Evolutionary conservation across 192 early-diverging fungal genomes (phyloP).

Genomic region (Coemansia biformis): DNA sequence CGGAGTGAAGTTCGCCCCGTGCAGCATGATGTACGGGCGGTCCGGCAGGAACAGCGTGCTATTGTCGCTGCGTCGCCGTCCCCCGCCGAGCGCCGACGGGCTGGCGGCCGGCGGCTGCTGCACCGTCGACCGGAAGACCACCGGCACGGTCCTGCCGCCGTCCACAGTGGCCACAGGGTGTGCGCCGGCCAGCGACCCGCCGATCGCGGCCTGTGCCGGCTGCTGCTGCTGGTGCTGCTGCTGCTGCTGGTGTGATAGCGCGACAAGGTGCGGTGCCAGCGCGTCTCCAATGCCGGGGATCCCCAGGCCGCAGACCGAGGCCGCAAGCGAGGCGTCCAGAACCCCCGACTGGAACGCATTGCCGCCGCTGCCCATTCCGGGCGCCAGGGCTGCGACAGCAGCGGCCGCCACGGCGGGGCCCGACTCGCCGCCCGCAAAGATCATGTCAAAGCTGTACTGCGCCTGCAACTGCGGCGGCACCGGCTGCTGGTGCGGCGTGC

Average conservation of each 20-base stretch:
- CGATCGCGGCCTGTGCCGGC: too few relatives aligned
- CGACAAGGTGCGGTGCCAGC: constrained; percentile 13
- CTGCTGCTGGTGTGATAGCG: not conserved
- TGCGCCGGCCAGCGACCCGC: not conserved
- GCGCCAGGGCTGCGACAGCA: not conserved
- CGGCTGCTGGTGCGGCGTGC: constrained; percentile 29
- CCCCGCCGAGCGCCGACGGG: constrained; percentile 15
- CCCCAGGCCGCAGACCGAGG: constrained; percentile 33
- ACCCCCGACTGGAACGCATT: constrained; percentile 5
- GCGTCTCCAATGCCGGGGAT: constrained; percentile 16
- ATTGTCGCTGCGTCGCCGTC: constrained; percentile 8
- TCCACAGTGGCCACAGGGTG: constrained; percentile 5
- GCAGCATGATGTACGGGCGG: constrained; percentile 52
- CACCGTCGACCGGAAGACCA: constrained; percentile 38
- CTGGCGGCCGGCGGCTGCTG: constrained; percentile 40
- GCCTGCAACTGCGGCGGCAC: constrained; percentile 13
- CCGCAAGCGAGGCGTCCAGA: constrained; percentile 35
- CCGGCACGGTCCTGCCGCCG: constrained; percentile 26
- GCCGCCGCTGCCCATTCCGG: constrained; percentile 5
- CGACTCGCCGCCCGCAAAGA: constrained; percentile 14
- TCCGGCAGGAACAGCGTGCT: constrained; percentile 15
- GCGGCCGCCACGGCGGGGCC: not conserved
- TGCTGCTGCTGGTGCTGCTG: too few relatives aligned
- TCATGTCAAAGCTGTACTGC: constrained; percentile 23
- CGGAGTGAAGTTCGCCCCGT: constrained; percentile 65